Conservation (phyloP, 805 yeast species). For the Cyberlindnera sargentensis region DNA sequence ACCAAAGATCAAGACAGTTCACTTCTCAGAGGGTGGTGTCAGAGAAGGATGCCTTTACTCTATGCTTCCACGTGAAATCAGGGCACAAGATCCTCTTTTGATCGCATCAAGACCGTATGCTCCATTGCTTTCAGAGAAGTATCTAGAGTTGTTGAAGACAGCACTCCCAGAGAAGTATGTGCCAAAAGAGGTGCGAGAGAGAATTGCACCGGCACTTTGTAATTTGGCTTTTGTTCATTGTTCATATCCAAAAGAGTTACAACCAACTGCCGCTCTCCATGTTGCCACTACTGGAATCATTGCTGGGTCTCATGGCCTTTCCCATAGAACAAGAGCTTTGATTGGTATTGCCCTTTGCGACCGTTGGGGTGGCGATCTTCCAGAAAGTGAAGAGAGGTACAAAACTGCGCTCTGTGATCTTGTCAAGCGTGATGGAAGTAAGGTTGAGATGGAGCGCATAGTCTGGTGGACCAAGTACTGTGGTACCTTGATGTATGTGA, state of each 20-base stretch:
- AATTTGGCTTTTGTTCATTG: constrained; percentile 72
- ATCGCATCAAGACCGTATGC: constrained; percentile 70
- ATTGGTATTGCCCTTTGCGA: constrained; percentile 71
- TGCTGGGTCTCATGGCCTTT: constrained; percentile 69
- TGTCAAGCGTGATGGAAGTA: constrained; percentile 39
- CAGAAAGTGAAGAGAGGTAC: constrained; percentile 43
- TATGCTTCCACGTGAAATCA: constrained; percentile 47
- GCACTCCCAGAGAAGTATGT: constrained; percentile 52
- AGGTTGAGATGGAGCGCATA: constrained; percentile 36
- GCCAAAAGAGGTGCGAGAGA: constrained; percentile 48
- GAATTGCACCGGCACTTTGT: constrained; percentile 66
- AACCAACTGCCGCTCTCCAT: constrained; percentile 65
- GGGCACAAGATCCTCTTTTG: constrained; percentile 60
- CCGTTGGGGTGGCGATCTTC: constrained; percentile 77
- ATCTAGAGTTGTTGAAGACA: constrained; percentile 43
- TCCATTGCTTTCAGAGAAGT: constrained; percentile 53
- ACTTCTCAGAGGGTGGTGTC: constrained; percentile 72
- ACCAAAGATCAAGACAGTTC: constrained; percentile 53
- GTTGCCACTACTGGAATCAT: constrained; percentile 70
- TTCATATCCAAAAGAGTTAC: constrained; percentile 69
- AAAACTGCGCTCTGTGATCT: constrained; percentile 40
- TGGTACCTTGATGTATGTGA: constrained; percentile 69
- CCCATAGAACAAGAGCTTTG: constrained; percentile 64
- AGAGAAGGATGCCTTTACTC: constrained; percentile 70
- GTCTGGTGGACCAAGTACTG: constrained; percentile 70